Percentiles rank a stretch among this genome's conserved stretches.
Evolutionary conservation across 2,329 filamentous ascomycete genomes (phyloP).

Genomic region (Sarocladiaceae sp.): DNA sequence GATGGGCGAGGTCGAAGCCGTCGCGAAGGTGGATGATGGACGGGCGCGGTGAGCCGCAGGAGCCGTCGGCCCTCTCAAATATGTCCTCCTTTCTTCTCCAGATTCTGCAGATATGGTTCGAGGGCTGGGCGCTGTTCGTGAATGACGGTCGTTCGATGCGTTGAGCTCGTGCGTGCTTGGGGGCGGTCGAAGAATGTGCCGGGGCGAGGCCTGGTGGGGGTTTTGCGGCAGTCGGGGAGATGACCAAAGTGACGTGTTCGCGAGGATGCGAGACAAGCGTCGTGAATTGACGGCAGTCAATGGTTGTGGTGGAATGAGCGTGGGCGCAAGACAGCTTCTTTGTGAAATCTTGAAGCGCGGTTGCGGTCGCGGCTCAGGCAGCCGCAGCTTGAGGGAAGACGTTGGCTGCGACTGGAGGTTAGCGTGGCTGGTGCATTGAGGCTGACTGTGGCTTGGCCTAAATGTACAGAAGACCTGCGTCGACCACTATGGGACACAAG

Average conservation of each 20-base stretch:
- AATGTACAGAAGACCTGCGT: neutral
- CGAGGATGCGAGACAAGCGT: neutral
- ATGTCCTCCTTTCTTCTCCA: neutral
- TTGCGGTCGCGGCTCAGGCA: constrained; percentile 1
- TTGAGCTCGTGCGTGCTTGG: neutral
- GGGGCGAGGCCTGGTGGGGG: too few relatives aligned
- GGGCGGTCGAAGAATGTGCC: neutral
- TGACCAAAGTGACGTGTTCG: neutral
- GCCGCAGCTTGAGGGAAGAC: neutral
- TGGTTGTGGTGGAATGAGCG: neutral
- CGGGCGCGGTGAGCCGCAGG: neutral
- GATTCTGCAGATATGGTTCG: neutral
- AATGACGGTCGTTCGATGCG: neutral
- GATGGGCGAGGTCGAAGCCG: neutral
- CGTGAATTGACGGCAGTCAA: neutral
- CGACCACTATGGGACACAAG: neutral
- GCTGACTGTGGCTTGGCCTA: neutral
- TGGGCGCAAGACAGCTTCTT: neutral
- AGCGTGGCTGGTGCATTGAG: neutral
- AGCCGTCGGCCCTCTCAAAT: neutral
- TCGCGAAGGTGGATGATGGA: neutral
- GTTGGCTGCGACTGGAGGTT: neutral
- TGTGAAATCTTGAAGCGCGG: neutral
- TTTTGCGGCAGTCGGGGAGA: neutral
- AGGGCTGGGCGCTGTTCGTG: neutral